These are phyloP conservation scores for Phytopythium oedochilum DNA, from an alignment of 352 stramenopile species.

Conservation along the genomic window DNA sequence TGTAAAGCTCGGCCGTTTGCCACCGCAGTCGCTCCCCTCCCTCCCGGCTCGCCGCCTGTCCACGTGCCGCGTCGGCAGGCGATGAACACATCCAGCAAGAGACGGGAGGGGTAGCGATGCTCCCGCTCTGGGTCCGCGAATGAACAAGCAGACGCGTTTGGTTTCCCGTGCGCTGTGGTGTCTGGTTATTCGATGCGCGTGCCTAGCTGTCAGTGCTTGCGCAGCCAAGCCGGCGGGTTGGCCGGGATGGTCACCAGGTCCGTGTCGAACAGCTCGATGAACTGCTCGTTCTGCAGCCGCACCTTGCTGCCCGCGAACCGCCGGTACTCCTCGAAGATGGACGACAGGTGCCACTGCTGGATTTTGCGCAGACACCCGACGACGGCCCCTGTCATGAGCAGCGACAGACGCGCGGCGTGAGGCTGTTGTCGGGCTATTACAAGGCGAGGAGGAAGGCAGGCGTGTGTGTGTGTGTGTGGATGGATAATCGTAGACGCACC, in stretches of 20 bases:
- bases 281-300: conserved; percentile 91
- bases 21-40: not conserved
- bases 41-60: not conserved
- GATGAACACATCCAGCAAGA: too few relatives aligned
- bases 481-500: too few relatives aligned
- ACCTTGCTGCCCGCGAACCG: conserved; percentile 89
- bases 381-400: conserved; percentile 50
- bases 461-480: too few relatives aligned
- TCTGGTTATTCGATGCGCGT: not conserved
- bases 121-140: not conserved
- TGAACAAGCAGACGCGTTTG: not conserved
- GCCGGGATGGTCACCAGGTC: conserved; percentile 86
- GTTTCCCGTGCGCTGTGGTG: not conserved
- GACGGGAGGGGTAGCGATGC: not conserved
- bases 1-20: conserved; percentile 16
- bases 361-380: conserved; percentile 91
- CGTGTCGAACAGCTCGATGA: conserved; percentile 94
- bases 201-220: conserved; percentile 35
- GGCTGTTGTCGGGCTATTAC: too few relatives aligned
- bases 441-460: too few relatives aligned
- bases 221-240: conserved; percentile 68
- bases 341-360: conserved; percentile 91
- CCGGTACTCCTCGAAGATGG: conserved; percentile 92
- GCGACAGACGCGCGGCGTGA: too few relatives aligned
- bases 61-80: not conserved